A percentile compares a stretch with the other conserved stretches of the same genome.
Evolutionary conservation across 2,329 filamentous ascomycete genomes (phyloP).

Genomic region (Penicillium sp.): DNA sequence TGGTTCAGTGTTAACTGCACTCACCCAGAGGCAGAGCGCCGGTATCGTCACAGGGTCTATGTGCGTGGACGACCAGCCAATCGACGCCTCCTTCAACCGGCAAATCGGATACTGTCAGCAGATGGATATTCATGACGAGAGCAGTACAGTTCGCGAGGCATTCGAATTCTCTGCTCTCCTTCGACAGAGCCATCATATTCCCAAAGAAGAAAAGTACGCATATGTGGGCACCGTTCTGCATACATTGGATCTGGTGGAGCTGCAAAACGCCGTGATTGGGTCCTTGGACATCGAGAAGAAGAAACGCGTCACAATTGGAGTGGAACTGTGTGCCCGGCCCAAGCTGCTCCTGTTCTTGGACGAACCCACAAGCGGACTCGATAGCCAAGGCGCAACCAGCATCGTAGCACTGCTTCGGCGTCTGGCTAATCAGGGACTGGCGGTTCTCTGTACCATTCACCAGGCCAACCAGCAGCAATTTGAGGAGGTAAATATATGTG

Average conservation of each 20-base stretch:
- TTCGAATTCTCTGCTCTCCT: slow-evolving; percentile 63
- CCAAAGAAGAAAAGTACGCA: slow-evolving; percentile 56
- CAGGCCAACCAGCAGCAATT: slow-evolving; percentile 64
- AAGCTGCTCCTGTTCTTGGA: slow-evolving; percentile 65
- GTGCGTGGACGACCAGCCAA: slow-evolving; percentile 59
- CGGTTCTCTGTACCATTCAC: slow-evolving; percentile 68
- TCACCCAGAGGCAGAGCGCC: slow-evolving; percentile 64
- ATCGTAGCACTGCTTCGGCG: slow-evolving; percentile 64
- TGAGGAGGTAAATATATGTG: slow-evolving; percentile 28
- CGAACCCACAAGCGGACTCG: slow-evolving; percentile 64
- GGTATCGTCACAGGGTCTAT: slow-evolving; percentile 61
- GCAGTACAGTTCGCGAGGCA: slow-evolving; percentile 62
- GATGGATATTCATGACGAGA: slow-evolving; percentile 65
- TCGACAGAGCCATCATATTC: slow-evolving; percentile 51
- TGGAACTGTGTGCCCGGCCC: slow-evolving; percentile 65
- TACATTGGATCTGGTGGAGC: slow-evolving; percentile 57
- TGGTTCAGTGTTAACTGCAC: slow-evolving; percentile 62
- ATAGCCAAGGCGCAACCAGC: slow-evolving; percentile 62
- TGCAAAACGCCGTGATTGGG: slow-evolving; percentile 61
- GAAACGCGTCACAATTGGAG: slow-evolving; percentile 66
- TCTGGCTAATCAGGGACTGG: slow-evolving; percentile 59
- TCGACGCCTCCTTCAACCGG: slow-evolving; percentile 60
- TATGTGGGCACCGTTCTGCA: slow-evolving; percentile 62
- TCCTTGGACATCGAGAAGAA: slow-evolving; percentile 63
- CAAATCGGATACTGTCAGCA: slow-evolving; percentile 68